Evolutionary conservation across 1,139 yeast species (phyloP), one percentile per base, ranked within the genome.

Genomic region (Geotrichum reessii): DNA sequence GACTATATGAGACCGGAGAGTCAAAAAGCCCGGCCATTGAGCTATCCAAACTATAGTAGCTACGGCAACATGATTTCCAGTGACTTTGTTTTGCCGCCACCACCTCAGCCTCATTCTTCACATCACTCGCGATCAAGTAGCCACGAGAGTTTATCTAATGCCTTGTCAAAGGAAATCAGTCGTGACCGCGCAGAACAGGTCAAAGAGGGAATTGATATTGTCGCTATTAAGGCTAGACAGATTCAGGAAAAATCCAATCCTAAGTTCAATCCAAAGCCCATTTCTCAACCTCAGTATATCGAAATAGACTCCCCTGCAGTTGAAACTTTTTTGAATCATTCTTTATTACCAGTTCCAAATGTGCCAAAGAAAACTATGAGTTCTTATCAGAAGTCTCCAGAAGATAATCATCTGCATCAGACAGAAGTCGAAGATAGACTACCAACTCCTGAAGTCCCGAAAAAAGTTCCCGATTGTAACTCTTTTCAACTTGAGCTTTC

Each of bases 401-500:
- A 9, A 17, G n/a, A 33, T 3, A 14, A 33, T 12, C 40, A 33
- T 14, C 40, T 14, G n/a, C 17, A 33, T 14, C 17, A 33, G 40
- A 1, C 2, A 33, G n/a, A 33, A 33, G 40, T 14, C 3, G 40
- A 33, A 5, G 6, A 33, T 6, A 14, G 40, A 4, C 6, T 52
- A 9, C 25, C 14, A 22, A 14, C 54, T 5, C 52, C 52, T 11
- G 28, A 47, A 33, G n/a, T 37, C 19, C 52, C 52, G 5, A 31
- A 52, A 31, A 52, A 27, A 8, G 8, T 37, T 17, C 25, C 44
- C 2, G 19, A 50, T 25, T 50, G 58, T 22, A 28, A 56, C 3
- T 56, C 58, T 12, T 56, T 56, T 50, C 58, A 56, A 14, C 55
- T 59, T 19, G 61, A 56, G 25, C 58, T 59, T 8, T 53, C 59